Base-by-base conservation (phyloP, 148 eudicot species). In the Rhododendron griersonianum region DNA sequence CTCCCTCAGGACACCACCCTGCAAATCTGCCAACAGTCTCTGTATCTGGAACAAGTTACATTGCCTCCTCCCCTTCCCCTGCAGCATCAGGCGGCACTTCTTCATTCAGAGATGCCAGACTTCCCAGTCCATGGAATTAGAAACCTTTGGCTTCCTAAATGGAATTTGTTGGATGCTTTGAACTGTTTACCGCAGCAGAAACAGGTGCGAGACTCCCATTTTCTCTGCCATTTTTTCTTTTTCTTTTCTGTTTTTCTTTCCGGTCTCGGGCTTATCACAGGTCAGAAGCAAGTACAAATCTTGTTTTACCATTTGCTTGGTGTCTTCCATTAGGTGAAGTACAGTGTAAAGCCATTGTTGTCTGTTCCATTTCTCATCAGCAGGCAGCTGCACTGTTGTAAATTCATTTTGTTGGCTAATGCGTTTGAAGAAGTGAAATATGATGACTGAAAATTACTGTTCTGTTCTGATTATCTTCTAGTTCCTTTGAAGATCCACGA, bases 71-170 rank as follows among this genome's bases (percentile, higher is more conserved):
- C 51, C 98, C 99, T 67, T 98, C 99, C 80, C 99, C 99, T 30
- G 99, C 98, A 59, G 98, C 96, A 81, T 95, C 98, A n/a, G 98
- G 96, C 78, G 96, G 98, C 85, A 95, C 98, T 73, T 95, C 99
- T 39, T 92, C 87, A 9, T 97, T 97, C 86, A 90, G 95, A 91
- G 99, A 95, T 51, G 84, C 86, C 47, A 88, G 95, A 82, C 95
- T 90, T 41, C 92, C 93, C 25, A 98, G 99, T 89, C 98, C 98
- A 28, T 94, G 97, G 94, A 94, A 90, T 84, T 93, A 91, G 88
- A 59, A 65, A 76, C 87, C 11, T 0, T 73, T 0, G 61, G n/a
- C 75, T 75, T 78, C 11, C 18, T 57, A 13, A 25, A 25, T 35
- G 53, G 39, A 45, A 30, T 13, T 44, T 79, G 51, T 85, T 30